A percentile compares a stretch with the other conserved stretches of the same genome.
phyloP scores from a whole-genome alignment of 2,329 filamentous ascomycete species.

The Aspergillus tanneri region DNA sequence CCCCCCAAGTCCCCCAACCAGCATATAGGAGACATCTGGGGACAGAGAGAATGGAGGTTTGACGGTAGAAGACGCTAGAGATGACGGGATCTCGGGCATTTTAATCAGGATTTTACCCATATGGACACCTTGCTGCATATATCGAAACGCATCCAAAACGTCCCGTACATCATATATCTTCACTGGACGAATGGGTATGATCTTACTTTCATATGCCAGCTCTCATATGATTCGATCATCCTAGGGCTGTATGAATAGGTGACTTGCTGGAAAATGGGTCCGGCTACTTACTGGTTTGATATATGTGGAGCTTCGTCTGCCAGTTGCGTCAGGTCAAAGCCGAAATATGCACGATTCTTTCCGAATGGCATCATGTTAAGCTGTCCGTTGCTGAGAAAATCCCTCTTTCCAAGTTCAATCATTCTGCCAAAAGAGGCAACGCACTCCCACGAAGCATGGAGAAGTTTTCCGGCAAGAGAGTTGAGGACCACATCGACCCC shows the following conservation, averaged over 20 bases:
- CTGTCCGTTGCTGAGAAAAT: neutral
- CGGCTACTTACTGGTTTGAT: neutral
- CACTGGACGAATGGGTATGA: neutral
- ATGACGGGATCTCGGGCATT: constrained; percentile 28
- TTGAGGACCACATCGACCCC: constrained; percentile 32
- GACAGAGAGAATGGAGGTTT: neutral
- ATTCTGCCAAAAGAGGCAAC: constrained; percentile 25
- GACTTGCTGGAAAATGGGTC: neutral
- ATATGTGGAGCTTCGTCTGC: neutral
- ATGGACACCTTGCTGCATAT: constrained; percentile 35
- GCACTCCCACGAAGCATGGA: constrained; percentile 29
- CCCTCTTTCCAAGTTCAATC: constrained; percentile 24
- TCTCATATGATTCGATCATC: neutral
- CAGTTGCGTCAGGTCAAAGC: neutral
- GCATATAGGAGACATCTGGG: constrained; percentile 13
- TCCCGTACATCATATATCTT: constrained; percentile 1
- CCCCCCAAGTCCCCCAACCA: constrained; percentile 17
- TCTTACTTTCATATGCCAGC: neutral
- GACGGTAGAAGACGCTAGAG: neutral
- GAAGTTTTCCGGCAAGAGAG: constrained; percentile 28
- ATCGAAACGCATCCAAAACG: constrained; percentile 25
- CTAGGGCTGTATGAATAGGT: neutral
- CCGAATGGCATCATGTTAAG: neutral
- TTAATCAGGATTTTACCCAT: constrained; percentile 43
- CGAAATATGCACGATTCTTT: neutral